Evolutionary conservation across 495 filamentous ascomycete species (phyloP).

Genomic region (Chlorociboria aeruginascens): DNA sequence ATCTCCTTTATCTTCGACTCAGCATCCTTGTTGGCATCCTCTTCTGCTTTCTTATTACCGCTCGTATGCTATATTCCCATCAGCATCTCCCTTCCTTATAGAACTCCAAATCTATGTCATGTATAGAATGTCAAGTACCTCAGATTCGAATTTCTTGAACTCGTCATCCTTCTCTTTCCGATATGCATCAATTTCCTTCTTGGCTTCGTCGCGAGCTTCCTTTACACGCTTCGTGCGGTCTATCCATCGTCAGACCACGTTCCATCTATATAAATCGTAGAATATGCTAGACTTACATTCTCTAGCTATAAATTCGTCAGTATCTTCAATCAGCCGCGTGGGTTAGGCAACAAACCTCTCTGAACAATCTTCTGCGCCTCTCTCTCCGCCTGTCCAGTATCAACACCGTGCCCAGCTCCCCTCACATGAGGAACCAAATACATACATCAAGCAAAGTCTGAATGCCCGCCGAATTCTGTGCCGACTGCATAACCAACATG

Average conservation of each 20-base stretch:
- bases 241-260: conserved; percentile 20
- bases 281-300: conserved; percentile 46
- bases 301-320: conserved; percentile 37
- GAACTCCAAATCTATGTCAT: not conserved
- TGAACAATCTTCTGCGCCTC: conserved; percentile 99
- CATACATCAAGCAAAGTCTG: conserved; percentile 97
- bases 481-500: conserved; percentile 47
- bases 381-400: conserved; percentile 66
- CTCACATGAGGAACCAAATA: not conserved
- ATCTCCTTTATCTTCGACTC: conserved; percentile 70
- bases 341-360: conserved; percentile 48
- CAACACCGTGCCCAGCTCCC: not conserved
- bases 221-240: conserved; percentile 96
- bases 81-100: not conserved
- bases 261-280: not conserved
- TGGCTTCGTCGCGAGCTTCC: conserved; percentile 87
- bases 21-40: conserved; percentile 49
- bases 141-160: conserved; percentile 86
- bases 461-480: conserved; percentile 96
- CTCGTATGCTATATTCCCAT: conserved; percentile 31
- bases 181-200: conserved; percentile 97
- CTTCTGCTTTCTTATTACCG: conserved; percentile 43
- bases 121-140: conserved; percentile 43
- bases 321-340: conserved; percentile 21
- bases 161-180: conserved; percentile 80